Conservation (phyloP, 305 asterid genomes). For the Salvia sclarea region DNA sequence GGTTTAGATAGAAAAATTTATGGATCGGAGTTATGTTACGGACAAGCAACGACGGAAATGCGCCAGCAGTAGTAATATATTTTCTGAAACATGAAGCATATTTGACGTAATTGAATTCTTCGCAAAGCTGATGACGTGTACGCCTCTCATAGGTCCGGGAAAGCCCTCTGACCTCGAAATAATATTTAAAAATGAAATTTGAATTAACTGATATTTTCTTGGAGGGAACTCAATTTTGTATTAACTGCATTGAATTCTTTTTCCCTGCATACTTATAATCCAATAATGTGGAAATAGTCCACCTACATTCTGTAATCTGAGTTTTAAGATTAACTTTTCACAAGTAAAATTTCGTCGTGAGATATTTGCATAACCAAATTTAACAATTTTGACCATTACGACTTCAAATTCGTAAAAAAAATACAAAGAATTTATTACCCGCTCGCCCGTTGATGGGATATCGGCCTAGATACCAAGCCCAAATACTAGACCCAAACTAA, state of each 20-base stretch:
- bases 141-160: constrained; percentile 12
- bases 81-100: constrained; percentile 11
- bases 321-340: too few relatives aligned
- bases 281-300: too few relatives aligned
- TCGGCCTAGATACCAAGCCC: too few relatives aligned
- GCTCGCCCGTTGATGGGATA: too few relatives aligned
- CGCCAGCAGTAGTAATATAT: not conserved
- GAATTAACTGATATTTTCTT: not conserved
- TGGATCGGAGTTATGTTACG: constrained; percentile 27
- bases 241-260: not conserved
- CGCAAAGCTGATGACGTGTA: constrained; percentile 21
- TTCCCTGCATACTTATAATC: not conserved
- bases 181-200: not conserved
- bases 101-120: constrained; percentile 15
- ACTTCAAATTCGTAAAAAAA: too few relatives aligned
- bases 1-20: constrained; percentile 25
- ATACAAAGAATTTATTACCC: too few relatives aligned
- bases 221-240: too few relatives aligned
- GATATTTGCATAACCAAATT: not conserved
- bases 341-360: too few relatives aligned
- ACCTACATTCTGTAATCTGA: too few relatives aligned
- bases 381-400: not conserved
- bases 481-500: too few relatives aligned
- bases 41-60: not conserved
- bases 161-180: constrained; percentile 29